Conservation (phyloP, 148 eudicot genomes). For the Chenopodium suecicum region DNA sequence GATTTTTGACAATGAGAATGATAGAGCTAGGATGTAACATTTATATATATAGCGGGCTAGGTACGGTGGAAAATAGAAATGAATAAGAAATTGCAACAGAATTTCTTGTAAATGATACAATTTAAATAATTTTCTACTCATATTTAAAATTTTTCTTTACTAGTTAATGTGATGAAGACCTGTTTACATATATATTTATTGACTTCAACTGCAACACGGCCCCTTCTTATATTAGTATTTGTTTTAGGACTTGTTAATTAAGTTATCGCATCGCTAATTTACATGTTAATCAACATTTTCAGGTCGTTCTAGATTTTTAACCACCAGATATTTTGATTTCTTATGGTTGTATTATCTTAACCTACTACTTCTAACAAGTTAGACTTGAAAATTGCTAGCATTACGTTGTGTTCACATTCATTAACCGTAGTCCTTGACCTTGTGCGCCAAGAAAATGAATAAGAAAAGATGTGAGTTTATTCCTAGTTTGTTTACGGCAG, state of each 20-base stretch:
- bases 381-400: not conserved
- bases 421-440: not conserved
- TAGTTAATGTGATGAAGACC: not conserved
- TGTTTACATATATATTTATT: not conserved
- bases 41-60: too few relatives aligned
- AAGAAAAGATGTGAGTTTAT: too few relatives aligned
- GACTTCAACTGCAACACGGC: slow-evolving; percentile 3
- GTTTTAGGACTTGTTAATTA: not conserved
- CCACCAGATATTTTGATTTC: too few relatives aligned
- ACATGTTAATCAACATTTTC: not conserved
- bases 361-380: not conserved
- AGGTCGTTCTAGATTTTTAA: not conserved
- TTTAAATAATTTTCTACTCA: too few relatives aligned
- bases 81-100: slow-evolving; percentile 1
- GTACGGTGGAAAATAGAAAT: not conserved
- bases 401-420: not conserved
- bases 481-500: too few relatives aligned
- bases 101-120: slow-evolving; percentile 1
- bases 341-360: too few relatives aligned
- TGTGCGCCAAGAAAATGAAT: not conserved
- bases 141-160: not conserved
- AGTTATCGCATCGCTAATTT: not conserved
- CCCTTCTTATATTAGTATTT: not conserved
- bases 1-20: not conserved
- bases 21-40: not conserved